Percentiles rank a stretch among this genome's conserved stretches.
These are phyloP conservation scores for Ceratocystis papillata DNA, from an alignment of 2,329 filamentous ascomycete species.

Conservation along the genomic window DNA sequence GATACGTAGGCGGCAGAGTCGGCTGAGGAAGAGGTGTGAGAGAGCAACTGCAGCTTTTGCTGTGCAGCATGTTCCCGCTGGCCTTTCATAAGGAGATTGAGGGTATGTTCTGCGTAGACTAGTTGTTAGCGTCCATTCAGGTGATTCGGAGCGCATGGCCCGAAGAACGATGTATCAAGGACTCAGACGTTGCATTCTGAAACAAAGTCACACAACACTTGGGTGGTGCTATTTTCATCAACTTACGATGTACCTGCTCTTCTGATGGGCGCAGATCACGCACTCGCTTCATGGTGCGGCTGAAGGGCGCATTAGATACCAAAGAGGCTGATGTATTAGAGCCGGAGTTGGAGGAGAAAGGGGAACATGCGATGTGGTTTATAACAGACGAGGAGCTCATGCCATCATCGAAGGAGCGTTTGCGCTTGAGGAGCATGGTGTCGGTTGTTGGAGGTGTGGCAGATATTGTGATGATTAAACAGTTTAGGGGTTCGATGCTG, in stretches of 20 bases:
- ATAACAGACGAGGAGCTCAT: slow-evolving; percentile 30
- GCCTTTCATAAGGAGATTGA: slow-evolving; percentile 48
- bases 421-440: slow-evolving; percentile 49
- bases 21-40: background rate
- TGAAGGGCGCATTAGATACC: slow-evolving; percentile 27
- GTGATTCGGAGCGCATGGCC: background rate
- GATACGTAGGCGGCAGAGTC: slow-evolving; percentile 8
- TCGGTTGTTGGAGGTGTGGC: background rate
- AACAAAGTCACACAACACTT: background rate
- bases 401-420: slow-evolving; percentile 49
- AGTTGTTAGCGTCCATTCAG: slow-evolving; percentile 24
- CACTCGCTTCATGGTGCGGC: slow-evolving; percentile 51
- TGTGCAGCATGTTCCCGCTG: slow-evolving; percentile 32
- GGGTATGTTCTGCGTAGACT: slow-evolving; percentile 40
- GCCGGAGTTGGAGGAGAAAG: background rate
- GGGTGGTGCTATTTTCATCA: slow-evolving; percentile 13
- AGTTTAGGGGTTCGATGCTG: no score
- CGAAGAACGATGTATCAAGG: background rate
- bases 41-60: background rate
- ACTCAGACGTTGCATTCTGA: no score
- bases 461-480: background rate
- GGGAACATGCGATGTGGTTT: background rate
- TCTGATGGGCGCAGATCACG: slow-evolving; percentile 50
- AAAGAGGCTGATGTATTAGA: slow-evolving; percentile 8
- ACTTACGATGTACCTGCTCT: slow-evolving; percentile 44